phyloP scores from a whole-genome alignment of 176 grass and related monocot genomes.

The Eragrostis nindensis region DNA sequence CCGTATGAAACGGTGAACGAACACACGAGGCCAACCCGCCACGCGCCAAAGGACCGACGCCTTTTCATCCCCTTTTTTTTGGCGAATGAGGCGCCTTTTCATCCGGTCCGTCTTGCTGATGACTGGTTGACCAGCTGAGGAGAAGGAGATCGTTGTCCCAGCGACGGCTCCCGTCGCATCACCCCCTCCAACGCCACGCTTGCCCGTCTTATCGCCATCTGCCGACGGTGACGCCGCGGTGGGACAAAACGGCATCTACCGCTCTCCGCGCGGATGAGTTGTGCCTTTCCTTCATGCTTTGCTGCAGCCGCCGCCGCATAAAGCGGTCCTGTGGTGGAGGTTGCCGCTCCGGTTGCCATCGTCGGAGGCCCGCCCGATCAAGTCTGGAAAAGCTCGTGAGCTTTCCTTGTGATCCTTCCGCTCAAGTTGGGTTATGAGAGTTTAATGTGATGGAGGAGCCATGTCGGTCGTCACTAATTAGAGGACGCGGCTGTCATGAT shows the following conservation, averaged over 20 bases:
- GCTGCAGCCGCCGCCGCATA: background rate
- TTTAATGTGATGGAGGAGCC: background rate
- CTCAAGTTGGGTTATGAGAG: background rate
- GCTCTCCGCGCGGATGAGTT: background rate
- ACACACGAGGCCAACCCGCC: background rate
- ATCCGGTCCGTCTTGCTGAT: no score
- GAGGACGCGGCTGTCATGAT: background rate
- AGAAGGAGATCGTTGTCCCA: background rate
- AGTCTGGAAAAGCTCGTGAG: no score
- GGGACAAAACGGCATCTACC: background rate
- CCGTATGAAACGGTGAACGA: background rate
- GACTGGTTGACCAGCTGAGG: background rate
- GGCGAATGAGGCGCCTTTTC: no score
- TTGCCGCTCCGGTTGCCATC: conserved; percentile 12
- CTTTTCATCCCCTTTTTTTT: no score
- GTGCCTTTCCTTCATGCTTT: conserved; percentile 6
- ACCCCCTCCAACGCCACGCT: background rate
- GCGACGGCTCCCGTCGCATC: background rate
- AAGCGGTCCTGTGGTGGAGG: background rate
- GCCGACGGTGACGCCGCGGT: background rate
- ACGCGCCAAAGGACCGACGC: background rate
- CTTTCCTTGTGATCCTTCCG: background rate
- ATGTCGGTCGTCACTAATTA: no score
- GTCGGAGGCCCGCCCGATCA: background rate
- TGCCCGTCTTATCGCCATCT: conserved; percentile 14